phyloP scores from a whole-genome alignment of 2,329 filamentous ascomycete species.

The Aspergillus aculeatinus region DNA sequence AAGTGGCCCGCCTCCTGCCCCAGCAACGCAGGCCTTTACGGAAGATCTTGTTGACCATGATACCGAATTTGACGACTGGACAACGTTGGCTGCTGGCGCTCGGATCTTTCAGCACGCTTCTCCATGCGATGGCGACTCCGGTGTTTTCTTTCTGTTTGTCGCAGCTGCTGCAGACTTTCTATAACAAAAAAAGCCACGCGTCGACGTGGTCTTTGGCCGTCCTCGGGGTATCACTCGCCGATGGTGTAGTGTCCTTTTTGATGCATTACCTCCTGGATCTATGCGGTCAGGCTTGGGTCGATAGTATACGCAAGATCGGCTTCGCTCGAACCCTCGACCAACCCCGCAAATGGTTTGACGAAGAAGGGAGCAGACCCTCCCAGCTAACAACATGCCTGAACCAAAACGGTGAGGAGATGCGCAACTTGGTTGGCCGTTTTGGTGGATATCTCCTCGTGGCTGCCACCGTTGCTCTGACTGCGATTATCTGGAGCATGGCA shows the following conservation, averaged over 20 bases:
- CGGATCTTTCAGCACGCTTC: slow-evolving; percentile 61
- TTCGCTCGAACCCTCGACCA: slow-evolving; percentile 71
- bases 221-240: slow-evolving; percentile 64
- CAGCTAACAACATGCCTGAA: slow-evolving; percentile 72
- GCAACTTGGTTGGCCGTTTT: slow-evolving; percentile 77
- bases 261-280: slow-evolving; percentile 71
- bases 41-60: slow-evolving; percentile 67
- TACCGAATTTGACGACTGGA: slow-evolving; percentile 59
- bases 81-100: slow-evolving; percentile 58
- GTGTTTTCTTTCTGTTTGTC: slow-evolving; percentile 75
- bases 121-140: slow-evolving; percentile 68
- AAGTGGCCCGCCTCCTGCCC: background rate
- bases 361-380: slow-evolving; percentile 61
- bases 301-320: slow-evolving; percentile 66
- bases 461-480: slow-evolving; percentile 64
- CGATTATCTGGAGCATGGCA: slow-evolving; percentile 70
- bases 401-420: slow-evolving; percentile 81
- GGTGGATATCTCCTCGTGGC: slow-evolving; percentile 68
- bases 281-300: slow-evolving; percentile 74
- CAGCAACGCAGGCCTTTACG: slow-evolving; percentile 33
- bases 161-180: slow-evolving; percentile 69
- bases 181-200: slow-evolving; percentile 51
- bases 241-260: slow-evolving; percentile 64
- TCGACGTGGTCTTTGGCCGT: slow-evolving; percentile 69
- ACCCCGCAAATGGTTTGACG: slow-evolving; percentile 75